Evolutionary conservation across 2,329 filamentous ascomycete species (phyloP).

Genomic region (Aspergillus awamori): DNA sequence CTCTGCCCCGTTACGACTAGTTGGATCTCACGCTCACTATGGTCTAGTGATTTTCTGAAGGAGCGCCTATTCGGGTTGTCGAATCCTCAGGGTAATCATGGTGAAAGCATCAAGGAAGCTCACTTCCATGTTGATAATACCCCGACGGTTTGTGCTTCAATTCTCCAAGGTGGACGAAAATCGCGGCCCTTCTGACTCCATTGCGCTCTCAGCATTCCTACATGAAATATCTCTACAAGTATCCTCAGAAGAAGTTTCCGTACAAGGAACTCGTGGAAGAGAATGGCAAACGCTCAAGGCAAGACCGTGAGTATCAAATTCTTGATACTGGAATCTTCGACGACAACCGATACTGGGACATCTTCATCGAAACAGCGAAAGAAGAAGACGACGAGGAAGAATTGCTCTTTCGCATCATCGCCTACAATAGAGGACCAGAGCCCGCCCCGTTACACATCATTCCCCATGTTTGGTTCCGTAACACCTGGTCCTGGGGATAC

Average conservation of each 20-base stretch:
- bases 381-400: conserved; percentile 90
- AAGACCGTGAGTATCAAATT: conserved; percentile 88
- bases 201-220: conserved; percentile 74
- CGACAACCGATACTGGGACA: conserved; percentile 93
- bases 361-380: conserved; percentile 94
- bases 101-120: conserved; percentile 93
- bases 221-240: conserved; percentile 99
- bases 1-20: neutral
- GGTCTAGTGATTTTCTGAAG: conserved; percentile 79
- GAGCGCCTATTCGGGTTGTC: conserved; percentile 93
- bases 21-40: conserved; percentile 6
- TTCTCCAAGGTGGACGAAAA: neutral
- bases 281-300: conserved; percentile 74
- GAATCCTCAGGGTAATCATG: conserved; percentile 95
- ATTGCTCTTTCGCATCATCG: conserved; percentile 89
- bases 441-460: conserved; percentile 90
- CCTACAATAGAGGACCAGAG: conserved; percentile 92
- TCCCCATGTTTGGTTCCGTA: conserved; percentile 94
- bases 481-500: conserved; percentile 94
- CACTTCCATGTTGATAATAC: conserved; percentile 97
- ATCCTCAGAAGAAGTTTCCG: conserved; percentile 87
- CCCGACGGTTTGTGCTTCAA: conserved; percentile 59
- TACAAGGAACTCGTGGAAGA: conserved; percentile 86
- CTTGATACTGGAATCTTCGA: conserved; percentile 86
- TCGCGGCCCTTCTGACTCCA: conserved; percentile 11